Conservation (phyloP, 352 stramenopile species). For the Phytophthora sp. region DNA sequence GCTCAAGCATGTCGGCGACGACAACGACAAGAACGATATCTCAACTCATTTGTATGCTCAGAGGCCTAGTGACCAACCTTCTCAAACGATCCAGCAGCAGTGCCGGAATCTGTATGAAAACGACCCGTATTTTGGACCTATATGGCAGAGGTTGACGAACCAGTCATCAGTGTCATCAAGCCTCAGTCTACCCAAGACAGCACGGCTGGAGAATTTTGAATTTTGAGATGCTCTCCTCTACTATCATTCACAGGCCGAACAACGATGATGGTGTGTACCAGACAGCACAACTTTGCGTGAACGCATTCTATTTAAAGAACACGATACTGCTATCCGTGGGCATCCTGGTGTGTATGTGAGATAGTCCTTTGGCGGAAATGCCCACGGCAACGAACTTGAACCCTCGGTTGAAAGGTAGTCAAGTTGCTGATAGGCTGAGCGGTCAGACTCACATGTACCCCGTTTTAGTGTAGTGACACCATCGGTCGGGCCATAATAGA, state of each 20-base stretch:
- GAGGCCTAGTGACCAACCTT: no score
- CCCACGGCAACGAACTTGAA: no score
- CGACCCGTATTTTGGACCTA: neutral
- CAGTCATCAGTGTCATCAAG: neutral
- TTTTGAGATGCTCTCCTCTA: neutral
- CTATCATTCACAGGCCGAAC: neutral
- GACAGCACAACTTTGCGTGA: neutral
- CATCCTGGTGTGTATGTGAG: constrained; percentile 4
- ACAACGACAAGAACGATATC: neutral
- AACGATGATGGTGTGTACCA: neutral
- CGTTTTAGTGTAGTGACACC: no score
- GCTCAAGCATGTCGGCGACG: neutral
- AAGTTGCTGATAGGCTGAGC: no score
- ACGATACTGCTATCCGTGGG: neutral
- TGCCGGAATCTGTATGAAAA: neutral
- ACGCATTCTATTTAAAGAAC: constrained; percentile 7
- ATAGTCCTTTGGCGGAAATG: no score
- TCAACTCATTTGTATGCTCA: neutral
- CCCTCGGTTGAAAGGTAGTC: no score
- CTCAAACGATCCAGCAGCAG: neutral
- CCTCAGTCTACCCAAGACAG: neutral
- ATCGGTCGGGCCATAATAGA: no score
- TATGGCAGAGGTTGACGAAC: neutral
- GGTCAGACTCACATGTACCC: no score
- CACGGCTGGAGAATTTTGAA: neutral